Conservation (phyloP, 2,329 filamentous ascomycete species). For the Microsporum ferrugineum region DNA sequence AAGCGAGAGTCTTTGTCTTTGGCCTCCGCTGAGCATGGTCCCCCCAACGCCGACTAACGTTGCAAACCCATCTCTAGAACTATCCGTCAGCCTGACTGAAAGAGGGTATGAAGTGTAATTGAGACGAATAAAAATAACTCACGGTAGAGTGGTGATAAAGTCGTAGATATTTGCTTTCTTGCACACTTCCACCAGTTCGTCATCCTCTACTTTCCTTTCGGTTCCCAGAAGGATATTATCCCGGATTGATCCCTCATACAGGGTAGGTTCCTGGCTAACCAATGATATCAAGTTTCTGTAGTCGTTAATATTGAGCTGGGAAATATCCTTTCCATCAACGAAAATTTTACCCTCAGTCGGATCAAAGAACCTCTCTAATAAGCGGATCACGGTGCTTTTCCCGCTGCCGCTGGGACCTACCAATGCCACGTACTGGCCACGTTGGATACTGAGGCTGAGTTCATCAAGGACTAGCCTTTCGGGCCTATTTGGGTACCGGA, state of each 20-base stretch:
- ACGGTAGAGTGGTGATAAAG: constrained; percentile 71
- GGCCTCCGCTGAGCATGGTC: background rate
- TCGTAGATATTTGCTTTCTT: constrained; percentile 82
- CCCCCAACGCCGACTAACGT: background rate
- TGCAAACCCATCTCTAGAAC: background rate
- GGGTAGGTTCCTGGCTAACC: constrained; percentile 83
- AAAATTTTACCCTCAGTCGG: constrained; percentile 67
- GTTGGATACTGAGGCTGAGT: constrained; percentile 46
- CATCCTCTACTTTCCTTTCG: constrained; percentile 52
- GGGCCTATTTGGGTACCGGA: constrained; percentile 81
- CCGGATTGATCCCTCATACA: constrained; percentile 81
- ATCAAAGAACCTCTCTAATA: constrained; percentile 92
- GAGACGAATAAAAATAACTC: constrained; percentile 39
- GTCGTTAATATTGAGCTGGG: constrained; percentile 66
- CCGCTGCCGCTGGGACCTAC: constrained; percentile 91
- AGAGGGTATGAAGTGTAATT: constrained; percentile 81
- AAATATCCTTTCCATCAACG: constrained; percentile 77
- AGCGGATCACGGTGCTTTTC: constrained; percentile 82
- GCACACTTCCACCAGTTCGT: constrained; percentile 66
- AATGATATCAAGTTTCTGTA: constrained; percentile 76
- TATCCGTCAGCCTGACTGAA: constrained; percentile 39
- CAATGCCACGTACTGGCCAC: constrained; percentile 50
- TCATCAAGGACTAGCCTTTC: constrained; percentile 87
- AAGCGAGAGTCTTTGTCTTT: background rate
- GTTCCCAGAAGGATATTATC: constrained; percentile 82